Evolutionary conservation across 2,329 filamentous ascomycete genomes (phyloP).

Genomic region (Cryphonectria japonica): DNA sequence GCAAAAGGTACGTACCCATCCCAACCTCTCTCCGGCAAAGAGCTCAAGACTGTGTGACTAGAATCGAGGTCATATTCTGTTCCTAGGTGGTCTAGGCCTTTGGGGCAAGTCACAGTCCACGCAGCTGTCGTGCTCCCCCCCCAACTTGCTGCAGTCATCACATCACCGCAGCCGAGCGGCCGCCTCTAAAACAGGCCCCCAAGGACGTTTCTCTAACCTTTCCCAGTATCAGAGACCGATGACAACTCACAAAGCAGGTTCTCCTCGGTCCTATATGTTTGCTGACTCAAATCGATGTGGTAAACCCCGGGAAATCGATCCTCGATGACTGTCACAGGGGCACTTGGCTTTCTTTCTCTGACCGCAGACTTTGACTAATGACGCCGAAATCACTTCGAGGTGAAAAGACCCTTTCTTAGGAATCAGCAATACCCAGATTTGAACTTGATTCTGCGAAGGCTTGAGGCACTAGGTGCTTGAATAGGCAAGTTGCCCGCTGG

Average conservation of each 20-base stretch:
- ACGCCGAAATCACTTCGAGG: not conserved
- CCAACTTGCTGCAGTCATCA: not conserved
- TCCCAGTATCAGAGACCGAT: not conserved
- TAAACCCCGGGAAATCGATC: not conserved
- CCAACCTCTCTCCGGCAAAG: not conserved
- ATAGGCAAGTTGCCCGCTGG: not conserved
- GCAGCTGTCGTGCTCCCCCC: not conserved
- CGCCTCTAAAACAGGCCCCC: not conserved
- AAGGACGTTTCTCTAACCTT: not conserved
- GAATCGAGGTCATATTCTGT: not conserved
- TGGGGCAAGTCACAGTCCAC: not conserved
- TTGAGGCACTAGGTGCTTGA: not conserved
- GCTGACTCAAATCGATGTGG: not conserved
- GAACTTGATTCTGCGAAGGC: not conserved
- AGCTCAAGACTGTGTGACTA: not conserved
- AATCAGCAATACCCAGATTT: not conserved
- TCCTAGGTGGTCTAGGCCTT: not conserved
- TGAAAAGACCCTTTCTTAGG: not conserved
- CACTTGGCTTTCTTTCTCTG: not conserved
- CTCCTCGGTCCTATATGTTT: not conserved
- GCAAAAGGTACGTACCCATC: not conserved
- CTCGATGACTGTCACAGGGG: not conserved
- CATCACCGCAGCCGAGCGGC: conserved; percentile 6
- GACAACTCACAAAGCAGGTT: not conserved
- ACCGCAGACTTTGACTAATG: not conserved